Base-by-base conservation (phyloP, 352 stramenopile species). In the Pythium rishiriense region DNA sequence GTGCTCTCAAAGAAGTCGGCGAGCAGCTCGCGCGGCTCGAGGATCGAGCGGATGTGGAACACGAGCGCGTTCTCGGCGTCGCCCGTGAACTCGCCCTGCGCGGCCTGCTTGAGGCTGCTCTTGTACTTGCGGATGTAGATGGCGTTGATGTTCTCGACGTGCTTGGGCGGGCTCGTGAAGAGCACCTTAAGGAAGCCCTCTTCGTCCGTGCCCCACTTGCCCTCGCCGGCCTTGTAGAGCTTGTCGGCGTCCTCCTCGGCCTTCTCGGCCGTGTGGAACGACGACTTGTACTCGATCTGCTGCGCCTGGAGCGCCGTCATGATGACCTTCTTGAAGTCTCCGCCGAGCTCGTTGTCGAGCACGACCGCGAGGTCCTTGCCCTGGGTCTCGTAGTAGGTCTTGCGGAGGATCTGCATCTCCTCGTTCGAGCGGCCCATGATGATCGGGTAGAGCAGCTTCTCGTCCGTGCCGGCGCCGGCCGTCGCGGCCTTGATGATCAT, bases 151-250 rank as follows among this genome's bases (percentile, higher is more conserved):
- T 79, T 64, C 28, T 74, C 70, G 1, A 91, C 37, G 63, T 88
- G 75, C 61, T 90, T 67, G 28, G 77, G 70, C 39, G 80, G 80
- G 46, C 79, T 85, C 10, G 76, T 75, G 57, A 87, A 75, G 28
- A 90, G 53, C 50, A 87, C 74, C 25, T 78, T 81, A 37, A 83
- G 66, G 65, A 91, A 91, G 1, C 76, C 70, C 24, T 71, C 75
- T 47, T 93, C 84, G 37, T 91, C 84, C 37, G 84, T 93, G 28
- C 81, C 81, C 84, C 78, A 90, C 54, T 80, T 83, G 39, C 82
- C 82, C 63, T 91, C 73, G n/a, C 84, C 84, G 14, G 81, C 81
- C 37, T 91, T 78, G 70, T 89, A 90, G 21, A 93, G 69, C 50
- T 69, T 72, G 37, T 85, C 70, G 50, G 81, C 81, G 54, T 91